Evolutionary conservation across 116 monocot genomes (phyloP).

Genomic region (Dioscorea cayenensis): DNA sequence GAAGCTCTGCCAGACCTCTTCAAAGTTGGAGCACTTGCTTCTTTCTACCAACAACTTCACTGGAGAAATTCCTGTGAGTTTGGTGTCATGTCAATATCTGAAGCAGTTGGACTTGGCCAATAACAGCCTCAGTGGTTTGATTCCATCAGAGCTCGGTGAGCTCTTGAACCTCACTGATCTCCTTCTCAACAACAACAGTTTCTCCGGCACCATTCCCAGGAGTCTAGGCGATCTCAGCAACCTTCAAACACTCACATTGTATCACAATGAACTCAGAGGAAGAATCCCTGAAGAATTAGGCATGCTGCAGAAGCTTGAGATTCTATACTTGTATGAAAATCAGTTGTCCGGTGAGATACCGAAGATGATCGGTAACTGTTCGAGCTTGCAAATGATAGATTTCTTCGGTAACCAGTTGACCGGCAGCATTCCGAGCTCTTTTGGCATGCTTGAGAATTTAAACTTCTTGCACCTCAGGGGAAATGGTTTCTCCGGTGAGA

Average conservation of each 20-base stretch:
- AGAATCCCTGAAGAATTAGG: constrained; percentile 47
- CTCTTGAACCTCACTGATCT: constrained; percentile 63
- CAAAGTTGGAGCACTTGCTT: constrained; percentile 43
- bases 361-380: constrained; percentile 52
- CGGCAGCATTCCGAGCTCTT: constrained; percentile 48
- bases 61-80: constrained; percentile 40
- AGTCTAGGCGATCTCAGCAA: constrained; percentile 43
- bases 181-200: constrained; percentile 84
- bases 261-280: constrained; percentile 60
- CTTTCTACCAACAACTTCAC: constrained; percentile 66
- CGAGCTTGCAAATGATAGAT: constrained; percentile 60
- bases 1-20: constrained; percentile 36
- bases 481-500: constrained; percentile 61
- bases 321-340: constrained; percentile 83
- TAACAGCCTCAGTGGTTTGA: constrained; percentile 57
- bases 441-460: constrained; percentile 55
- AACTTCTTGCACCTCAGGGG: constrained; percentile 65
- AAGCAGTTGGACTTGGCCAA: constrained; percentile 62
- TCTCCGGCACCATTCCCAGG: constrained; percentile 50
- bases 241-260: constrained; percentile 52
- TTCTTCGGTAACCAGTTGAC: constrained; percentile 77
- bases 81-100: constrained; percentile 42
- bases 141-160: constrained; percentile 57
- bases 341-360: constrained; percentile 71
- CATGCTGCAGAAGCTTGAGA: constrained; percentile 41